A percentile compares a stretch with the other conserved stretches of the same genome.
These are phyloP conservation scores for Starmerella bacillaris DNA, from an alignment of 805 yeast genomes.

Conservation along the genomic window DNA sequence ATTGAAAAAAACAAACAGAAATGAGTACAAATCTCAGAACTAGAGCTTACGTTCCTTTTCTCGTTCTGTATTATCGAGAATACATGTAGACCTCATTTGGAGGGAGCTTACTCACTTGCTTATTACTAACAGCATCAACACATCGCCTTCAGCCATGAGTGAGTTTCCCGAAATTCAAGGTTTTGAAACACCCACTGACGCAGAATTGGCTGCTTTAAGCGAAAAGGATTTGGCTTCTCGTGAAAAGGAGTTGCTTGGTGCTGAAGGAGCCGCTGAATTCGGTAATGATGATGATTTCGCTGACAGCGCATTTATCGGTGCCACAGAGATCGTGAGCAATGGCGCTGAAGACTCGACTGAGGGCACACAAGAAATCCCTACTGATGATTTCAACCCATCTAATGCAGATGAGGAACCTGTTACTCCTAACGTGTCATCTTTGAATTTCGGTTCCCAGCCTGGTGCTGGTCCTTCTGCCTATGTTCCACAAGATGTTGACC, in stretches of 20 bases:
- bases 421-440: conserved; percentile 9
- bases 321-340: conserved; percentile 3
- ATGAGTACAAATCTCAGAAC: too few relatives aligned
- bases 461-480: conserved; percentile 15
- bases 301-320: conserved; percentile 3
- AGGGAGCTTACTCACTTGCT: too few relatives aligned
- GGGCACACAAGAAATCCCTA: conserved; percentile 7
- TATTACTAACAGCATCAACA: too few relatives aligned
- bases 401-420: conserved; percentile 8
- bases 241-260: conserved; percentile 28
- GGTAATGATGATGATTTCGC: conserved; percentile 12
- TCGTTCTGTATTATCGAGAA: too few relatives aligned
- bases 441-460: conserved; percentile 13
- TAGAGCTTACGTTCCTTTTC: too few relatives aligned
- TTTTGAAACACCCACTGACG: conserved; percentile 23
- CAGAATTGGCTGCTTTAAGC: conserved; percentile 12
- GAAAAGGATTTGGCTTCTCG: conserved; percentile 26
- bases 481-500: conserved; percentile 18
- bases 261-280: conserved; percentile 24
- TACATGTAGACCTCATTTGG: too few relatives aligned
- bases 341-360: conserved; percentile 3
- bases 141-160: too few relatives aligned
- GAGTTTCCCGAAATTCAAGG: conserved; percentile 44
- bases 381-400: not conserved
- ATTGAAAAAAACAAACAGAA: too few relatives aligned